These are phyloP conservation scores for Pinus albicaulis DNA, from an alignment of 75 land plant genomes.

Conservation along the genomic window DNA sequence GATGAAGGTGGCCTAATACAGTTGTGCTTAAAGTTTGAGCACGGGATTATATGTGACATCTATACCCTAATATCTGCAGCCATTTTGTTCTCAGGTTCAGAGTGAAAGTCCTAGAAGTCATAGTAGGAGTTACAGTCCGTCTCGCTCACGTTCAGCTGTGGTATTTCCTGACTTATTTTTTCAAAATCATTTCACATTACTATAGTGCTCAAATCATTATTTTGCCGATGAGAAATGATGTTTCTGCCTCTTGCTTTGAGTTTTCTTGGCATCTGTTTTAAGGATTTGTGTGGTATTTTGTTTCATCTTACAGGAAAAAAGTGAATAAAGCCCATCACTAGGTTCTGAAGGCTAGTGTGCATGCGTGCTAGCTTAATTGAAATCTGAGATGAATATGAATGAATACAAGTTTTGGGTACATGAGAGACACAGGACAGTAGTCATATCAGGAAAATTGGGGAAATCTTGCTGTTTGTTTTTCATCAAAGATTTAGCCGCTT, in stretches of 20 bases:
- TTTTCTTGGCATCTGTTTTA: background rate
- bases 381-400: background rate
- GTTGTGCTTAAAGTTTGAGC: no score
- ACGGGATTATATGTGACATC: background rate
- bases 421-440: background rate
- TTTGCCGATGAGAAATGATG: background rate
- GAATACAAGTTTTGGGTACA: background rate
- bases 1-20: background rate
- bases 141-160: background rate
- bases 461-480: background rate
- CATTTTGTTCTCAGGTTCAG: background rate
- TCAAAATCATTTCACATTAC: background rate
- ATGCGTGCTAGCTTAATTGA: background rate
- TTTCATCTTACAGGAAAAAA: background rate
- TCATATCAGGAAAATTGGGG: background rate
- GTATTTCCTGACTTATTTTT: background rate
- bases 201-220: background rate
- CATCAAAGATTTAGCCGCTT: background rate
- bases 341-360: background rate
- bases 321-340: background rate
- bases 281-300: background rate
- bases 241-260: background rate
- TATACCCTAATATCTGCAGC: background rate
- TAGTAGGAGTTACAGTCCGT: slow-evolving; percentile 1
- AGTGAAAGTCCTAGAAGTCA: background rate